Evolutionary conservation across 106 monocot species (phyloP), one percentile per base, ranked within the genome.

Genomic region (Posidonia australis): DNA sequence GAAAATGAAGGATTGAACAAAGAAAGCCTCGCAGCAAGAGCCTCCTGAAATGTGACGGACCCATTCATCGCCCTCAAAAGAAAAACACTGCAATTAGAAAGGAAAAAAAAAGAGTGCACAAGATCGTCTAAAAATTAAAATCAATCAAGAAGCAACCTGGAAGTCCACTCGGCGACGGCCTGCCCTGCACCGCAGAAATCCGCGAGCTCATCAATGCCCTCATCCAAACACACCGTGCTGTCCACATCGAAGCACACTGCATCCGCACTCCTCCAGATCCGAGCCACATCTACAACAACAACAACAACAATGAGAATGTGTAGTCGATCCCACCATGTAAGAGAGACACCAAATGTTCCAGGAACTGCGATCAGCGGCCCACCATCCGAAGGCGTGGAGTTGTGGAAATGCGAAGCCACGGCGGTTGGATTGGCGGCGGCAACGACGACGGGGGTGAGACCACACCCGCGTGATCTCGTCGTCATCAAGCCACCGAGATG

Each of bases 171-270:
- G 5, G 98, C 87, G 56, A 98, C 98, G 73, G 85, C 87, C 77
- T 91, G 67, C 22, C 98, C 98, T 58, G 98, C 91, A 10, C 98
- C 93, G 69, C 93, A 89, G 67, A 93, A 93, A 21, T 89, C 89
- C 5, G 93, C 93, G 42, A 93, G 83, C 55, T 89, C 93, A 76
- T 93, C 93, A 26, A 98, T 98, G 31, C 98, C 98, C 77, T 98
- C 98, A 63, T 98, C 91, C 55, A 91, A 52, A 65, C 87, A 91
- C 14, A 98, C 98, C 32, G 98, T 93, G 74, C 93, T 93, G 67
- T 93, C 93, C 60, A 93, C 93, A 76, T 93, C 93, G 66, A 93
- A 93, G 69, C 93, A 93, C 45, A 93, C 93, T 5, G 81, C 98
- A 76, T 91, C 81, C 16, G 82, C 87, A 51, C 54, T 87, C 22